A percentile compares a stretch with the other conserved stretches of the same genome.
These are phyloP conservation scores for Penicillium samsonianum DNA, from an alignment of 495 filamentous ascomycete species.

Conservation along the genomic window DNA sequence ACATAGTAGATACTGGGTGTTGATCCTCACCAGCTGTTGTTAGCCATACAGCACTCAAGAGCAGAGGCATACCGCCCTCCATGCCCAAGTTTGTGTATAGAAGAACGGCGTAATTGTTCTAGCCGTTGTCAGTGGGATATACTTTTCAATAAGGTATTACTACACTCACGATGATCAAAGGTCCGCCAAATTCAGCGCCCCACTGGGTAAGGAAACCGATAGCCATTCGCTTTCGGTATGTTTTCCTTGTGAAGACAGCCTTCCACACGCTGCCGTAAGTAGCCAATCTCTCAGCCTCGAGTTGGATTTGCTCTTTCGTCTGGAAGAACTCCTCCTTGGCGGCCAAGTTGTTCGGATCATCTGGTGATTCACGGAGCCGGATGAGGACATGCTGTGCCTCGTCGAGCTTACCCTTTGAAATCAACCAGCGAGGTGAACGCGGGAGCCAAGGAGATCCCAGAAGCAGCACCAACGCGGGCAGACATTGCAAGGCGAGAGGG, in stretches of 20 bases:
- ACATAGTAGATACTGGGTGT: neutral
- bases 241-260: constrained; percentile 40
- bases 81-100: constrained; percentile 51
- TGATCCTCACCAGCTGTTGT: constrained; percentile 40
- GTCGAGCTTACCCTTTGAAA: constrained; percentile 39
- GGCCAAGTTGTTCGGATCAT: constrained; percentile 35
- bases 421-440: constrained; percentile 49
- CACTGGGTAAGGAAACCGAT: constrained; percentile 46
- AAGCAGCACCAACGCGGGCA: constrained; percentile 43
- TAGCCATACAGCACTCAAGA: constrained; percentile 50
- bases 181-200: constrained; percentile 42
- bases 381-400: constrained; percentile 39
- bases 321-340: constrained; percentile 44
- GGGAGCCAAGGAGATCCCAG: constrained; percentile 42
- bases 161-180: constrained; percentile 37
- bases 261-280: constrained; percentile 33
- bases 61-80: constrained; percentile 45
- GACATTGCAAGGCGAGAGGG: constrained; percentile 44
- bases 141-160: neutral
- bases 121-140: constrained; percentile 8
- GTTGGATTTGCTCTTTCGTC: constrained; percentile 39
- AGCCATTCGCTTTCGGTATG: constrained; percentile 46
- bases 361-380: constrained; percentile 31
- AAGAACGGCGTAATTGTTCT: constrained; percentile 53
- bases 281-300: constrained; percentile 35